Conservation (phyloP, 2,329 filamentous ascomycete species). For the Calcarisporium arbuscula region DNA sequence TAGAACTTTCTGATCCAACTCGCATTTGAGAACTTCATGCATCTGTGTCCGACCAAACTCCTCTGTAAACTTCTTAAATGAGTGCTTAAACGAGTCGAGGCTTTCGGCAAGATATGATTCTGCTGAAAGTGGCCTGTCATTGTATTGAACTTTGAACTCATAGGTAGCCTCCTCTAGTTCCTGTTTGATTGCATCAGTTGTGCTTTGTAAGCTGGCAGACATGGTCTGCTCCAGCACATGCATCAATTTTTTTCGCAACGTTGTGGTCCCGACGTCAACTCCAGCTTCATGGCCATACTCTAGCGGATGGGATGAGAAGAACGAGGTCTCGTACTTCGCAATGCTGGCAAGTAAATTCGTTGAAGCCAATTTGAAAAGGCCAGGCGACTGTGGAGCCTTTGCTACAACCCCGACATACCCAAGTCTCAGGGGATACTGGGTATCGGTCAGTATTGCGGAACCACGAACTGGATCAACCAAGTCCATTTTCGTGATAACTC, state of each 20-base stretch:
- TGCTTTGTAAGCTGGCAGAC: constrained; percentile 84
- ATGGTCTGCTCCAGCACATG: constrained; percentile 94
- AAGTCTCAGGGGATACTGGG: constrained; percentile 88
- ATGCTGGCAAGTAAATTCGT: constrained; percentile 77
- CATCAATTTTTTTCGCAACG: constrained; percentile 92
- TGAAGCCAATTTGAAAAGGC: constrained; percentile 77
- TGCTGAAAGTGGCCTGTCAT: constrained; percentile 87
- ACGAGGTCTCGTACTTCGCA: constrained; percentile 79
- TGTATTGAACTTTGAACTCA: constrained; percentile 99
- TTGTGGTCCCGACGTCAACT: constrained; percentile 75
- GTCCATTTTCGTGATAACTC: constrained; percentile 99
- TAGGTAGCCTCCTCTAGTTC: constrained; percentile 96
- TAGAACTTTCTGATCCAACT: constrained; percentile 89
- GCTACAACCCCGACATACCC: constrained; percentile 96
- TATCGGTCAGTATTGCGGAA: constrained; percentile 71
- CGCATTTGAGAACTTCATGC: constrained; percentile 79
- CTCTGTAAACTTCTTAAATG: constrained; percentile 90
- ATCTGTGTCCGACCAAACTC: constrained; percentile 86
- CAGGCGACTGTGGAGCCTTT: constrained; percentile 61
- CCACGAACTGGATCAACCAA: constrained; percentile 81
- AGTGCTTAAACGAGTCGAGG: constrained; percentile 93
- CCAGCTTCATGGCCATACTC: constrained; percentile 72
- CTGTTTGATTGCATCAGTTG: constrained; percentile 85
- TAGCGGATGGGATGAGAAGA: constrained; percentile 74
- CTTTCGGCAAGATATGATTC: constrained; percentile 96